Base-by-base conservation (phyloP, 371 early-diverging fungal species). In the Mortierella sp. region DNA sequence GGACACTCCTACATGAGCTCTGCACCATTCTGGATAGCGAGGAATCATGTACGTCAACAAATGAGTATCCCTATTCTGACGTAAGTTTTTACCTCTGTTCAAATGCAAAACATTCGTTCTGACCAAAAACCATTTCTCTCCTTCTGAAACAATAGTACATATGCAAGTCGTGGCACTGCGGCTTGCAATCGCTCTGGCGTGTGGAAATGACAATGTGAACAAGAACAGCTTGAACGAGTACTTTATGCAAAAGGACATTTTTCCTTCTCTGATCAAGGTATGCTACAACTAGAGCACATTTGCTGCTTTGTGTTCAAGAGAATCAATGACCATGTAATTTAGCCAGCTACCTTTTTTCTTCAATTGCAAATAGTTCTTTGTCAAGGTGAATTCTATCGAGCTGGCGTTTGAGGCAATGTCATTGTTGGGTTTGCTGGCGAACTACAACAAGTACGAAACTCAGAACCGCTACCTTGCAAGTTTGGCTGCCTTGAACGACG, bases 171-270 rank as follows among this genome's bases (percentile, higher is more conserved):
- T 78, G 2, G 90, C 90, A 1, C 75, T 92, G 41, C 75, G 81
- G 60, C 81, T 92, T 24, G 89, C 91, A 3, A 76, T 91, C 8
- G 88, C 88, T 21, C 71, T 92, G n/a, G 86, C 86, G 12, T 88
- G 90, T 44, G 92, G 92, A n/a, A 91, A 90, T 56, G 90, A 92
- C 51, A 91, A 92, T 77, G 90, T 92, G 29, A 92, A 91, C 77
- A 90, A 92, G 78, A 92, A 91, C 79, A 90, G 88, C 49, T 70
- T 92, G 78, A 92, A 92, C 76, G 89, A 90, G 79, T 90, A 92
- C 72, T 91, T 92, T 51, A 91, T 92, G 89, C 88, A 90, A 41
- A 88, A 88, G 71, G 87, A 90, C 51, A 75, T 92, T 1, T 89
- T 89, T 12, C 35, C 75, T 4, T 84, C 89, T 2, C 44, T 92